phyloP scores from a whole-genome alignment of 179 eudicot genomes.

The Carnegiea gigantea region DNA sequence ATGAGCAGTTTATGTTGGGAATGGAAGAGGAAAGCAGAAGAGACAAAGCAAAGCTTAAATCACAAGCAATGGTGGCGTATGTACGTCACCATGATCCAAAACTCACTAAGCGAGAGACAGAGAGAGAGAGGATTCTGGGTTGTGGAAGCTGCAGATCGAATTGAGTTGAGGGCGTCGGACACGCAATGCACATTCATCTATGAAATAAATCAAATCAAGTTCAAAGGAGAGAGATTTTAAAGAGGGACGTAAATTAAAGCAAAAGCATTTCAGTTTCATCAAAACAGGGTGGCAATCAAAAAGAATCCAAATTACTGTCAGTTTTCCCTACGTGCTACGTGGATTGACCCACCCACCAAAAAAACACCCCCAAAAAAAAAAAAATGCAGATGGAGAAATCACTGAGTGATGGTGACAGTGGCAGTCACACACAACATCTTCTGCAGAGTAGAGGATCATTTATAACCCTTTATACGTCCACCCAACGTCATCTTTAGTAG shows the following conservation, averaged over 20 bases:
- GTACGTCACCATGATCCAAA: slow-evolving; percentile 4
- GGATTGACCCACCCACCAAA: too few relatives aligned
- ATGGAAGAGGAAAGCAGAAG: slow-evolving; percentile 12
- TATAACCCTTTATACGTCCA: not conserved
- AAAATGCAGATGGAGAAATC: not conserved
- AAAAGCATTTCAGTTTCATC: not conserved
- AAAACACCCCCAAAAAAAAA: too few relatives aligned
- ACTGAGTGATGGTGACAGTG: not conserved
- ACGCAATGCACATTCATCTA: slow-evolving; percentile 25
- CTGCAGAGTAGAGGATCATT: not conserved
- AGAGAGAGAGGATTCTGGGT: not conserved
- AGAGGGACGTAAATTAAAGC: not conserved
- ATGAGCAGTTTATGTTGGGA: slow-evolving; percentile 14
- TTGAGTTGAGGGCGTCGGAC: not conserved
- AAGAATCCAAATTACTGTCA: not conserved
- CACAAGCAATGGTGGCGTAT: slow-evolving; percentile 23
- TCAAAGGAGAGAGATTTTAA: not conserved
- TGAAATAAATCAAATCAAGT: not conserved
- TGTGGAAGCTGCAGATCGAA: too few relatives aligned
- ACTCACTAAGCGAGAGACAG: not conserved
- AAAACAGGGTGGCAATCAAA: not conserved
- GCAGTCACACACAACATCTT: not conserved
- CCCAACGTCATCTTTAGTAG: not conserved
- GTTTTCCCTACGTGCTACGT: too few relatives aligned
- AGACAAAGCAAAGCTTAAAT: slow-evolving; percentile 20